Base-by-base conservation (phyloP, 345 rosid species). In the Acer negundo region DNA sequence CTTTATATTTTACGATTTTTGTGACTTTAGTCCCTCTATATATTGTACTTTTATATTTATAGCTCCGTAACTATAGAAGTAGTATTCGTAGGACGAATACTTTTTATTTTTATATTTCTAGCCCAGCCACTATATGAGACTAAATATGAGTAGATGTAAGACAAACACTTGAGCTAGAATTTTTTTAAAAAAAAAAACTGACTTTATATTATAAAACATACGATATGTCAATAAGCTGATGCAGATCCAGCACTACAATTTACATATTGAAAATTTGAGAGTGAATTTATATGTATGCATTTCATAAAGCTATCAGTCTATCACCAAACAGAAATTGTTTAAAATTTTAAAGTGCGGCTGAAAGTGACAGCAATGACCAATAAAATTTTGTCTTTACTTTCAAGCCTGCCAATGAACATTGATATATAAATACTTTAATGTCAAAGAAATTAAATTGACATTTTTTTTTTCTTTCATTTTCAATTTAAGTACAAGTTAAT, bases 351-450 rank as follows among this genome's bases (percentile, higher is more conserved):
- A 71, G 10, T 35, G 7, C 31, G 67, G 56, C 61, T 10, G 62
- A 74, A 63, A 62, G 51, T 24, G 70, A 74, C 26, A 24, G 11
- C 58, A 74, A 63, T 26, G 46, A 74, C 70, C 31, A 15, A 35
- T 40, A n/a, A 12, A 53, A 53, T 8, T 8, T 9, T 70, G 10
- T 69, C 20, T 49, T 44, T 10, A 67, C 22, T 44, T 42, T 42
- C 4, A 67, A 42, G 31, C 55, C 55, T 10, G 42, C 10, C 44
- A 15, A 1, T 42, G 26, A 56, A 56, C 23, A 56, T 1, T 49
- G 55, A 49, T 49, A 49, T 56, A n/a, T 56, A 19, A 2, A n/a
- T 56, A 56, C 23, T 56, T 56, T 19, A 19, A 16, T 8, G 55
- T 49, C 55, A 49, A 49, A 49, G 17, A 49, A 56, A 56, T 56